Conservation (phyloP, 192 early-diverging fungal genomes). For the Umbelopsis sp. region DNA sequence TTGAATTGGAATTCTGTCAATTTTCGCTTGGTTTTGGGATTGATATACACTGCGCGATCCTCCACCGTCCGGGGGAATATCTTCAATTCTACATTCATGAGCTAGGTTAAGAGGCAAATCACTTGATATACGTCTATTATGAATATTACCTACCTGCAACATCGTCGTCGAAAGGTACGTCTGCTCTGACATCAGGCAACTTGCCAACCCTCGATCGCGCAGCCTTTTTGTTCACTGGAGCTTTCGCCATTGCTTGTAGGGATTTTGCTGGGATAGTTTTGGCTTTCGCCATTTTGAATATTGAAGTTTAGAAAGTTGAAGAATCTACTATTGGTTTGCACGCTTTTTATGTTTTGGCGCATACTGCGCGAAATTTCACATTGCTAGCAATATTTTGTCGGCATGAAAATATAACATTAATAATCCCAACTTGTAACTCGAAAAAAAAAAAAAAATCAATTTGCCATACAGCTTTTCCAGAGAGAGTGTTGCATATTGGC, state of each 20-base stretch:
- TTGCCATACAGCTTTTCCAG: too few relatives aligned
- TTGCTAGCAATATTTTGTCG: neutral
- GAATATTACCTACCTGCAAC: conserved; percentile 3
- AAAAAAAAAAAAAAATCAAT: too few relatives aligned
- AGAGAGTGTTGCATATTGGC: too few relatives aligned
- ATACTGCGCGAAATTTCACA: neutral
- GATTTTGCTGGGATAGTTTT: neutral
- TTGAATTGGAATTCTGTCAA: conserved; percentile 74
- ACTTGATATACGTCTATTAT: neutral
- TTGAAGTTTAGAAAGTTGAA: neutral
- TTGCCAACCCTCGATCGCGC: conserved; percentile 3
- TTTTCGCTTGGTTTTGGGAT: conserved; percentile 56
- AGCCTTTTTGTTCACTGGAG: neutral
- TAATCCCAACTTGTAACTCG: too few relatives aligned
- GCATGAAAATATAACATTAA: too few relatives aligned
- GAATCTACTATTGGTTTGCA: neutral
- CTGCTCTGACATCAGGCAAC: neutral
- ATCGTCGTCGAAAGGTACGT: conserved; percentile 27
- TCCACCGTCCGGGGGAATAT: conserved; percentile 48
- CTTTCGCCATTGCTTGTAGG: neutral
- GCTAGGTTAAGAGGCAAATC: neutral
- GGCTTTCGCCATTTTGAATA: neutral
- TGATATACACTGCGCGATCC: conserved; percentile 53
- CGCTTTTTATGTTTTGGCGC: neutral
- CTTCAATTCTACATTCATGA: conserved; percentile 25